Evolutionary conservation across 2,329 filamentous ascomycete genomes (phyloP), one percentile per base, ranked within the genome.

Genomic region (Salinomyces thailandicus): DNA sequence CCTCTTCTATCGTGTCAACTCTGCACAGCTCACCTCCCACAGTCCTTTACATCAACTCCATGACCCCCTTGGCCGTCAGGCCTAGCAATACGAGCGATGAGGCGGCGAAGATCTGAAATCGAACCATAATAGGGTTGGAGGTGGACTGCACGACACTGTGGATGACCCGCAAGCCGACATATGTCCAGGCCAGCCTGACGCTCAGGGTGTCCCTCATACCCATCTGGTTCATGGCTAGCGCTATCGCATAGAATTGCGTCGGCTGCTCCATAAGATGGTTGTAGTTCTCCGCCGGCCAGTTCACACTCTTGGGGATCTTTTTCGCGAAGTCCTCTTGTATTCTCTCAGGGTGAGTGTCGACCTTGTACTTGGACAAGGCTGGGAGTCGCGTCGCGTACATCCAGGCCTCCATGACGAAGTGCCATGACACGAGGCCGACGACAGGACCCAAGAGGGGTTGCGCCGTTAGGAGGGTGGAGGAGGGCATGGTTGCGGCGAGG

Each of bases 241-340:
- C 42, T 2, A 54, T 41, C 13, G 62, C 62, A 49, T 66, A 67
- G 52, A 68, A 68, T 28, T 61, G 57, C 2, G 61, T 63, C 12
- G 64, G 64, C 45, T 66, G 62, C 50, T 67, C 62, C 38, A 59
- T 49, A 33, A 67, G 49, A 38, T 67, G 56, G 45, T 63, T 62
- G 50, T 54, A 67, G 44, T 67, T 67, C 43, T 66, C 62, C 8
- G 58, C 59, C 36, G 58, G 57, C 53, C 53, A 62, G 37, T 55
- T 55, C 18, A 47, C 20, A 9, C 31, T 3, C 5, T 29, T 36
- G 3, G 48, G 48, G 32, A 51, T 42, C 28, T 46, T 48, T 20
- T 33, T 30, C 35, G 45, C 43, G 39, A 51, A 43, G 18, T 39
- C 24, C 5, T 29, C 26, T 13, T 32, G 38, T 19, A 35, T 38